Conservation (phyloP, 106 monocot genomes). For the Dendrobium officinale region DNA sequence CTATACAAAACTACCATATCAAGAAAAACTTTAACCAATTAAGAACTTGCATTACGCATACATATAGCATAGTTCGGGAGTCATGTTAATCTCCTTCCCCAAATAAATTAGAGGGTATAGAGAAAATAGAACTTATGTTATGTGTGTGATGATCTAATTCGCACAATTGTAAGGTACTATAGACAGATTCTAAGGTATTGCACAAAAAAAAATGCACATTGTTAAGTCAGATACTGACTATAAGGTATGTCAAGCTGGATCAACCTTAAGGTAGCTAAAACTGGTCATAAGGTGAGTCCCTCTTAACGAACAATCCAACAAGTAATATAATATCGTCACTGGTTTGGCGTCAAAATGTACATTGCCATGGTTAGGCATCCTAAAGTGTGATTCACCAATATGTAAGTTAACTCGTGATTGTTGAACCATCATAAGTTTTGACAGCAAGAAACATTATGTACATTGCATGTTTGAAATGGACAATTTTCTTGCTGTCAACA, state of each 20-base stretch:
- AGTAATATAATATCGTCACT: not conserved
- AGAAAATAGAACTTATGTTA: not conserved
- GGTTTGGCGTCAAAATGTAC: not conserved
- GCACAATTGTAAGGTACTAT: not conserved
- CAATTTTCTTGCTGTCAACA: not conserved
- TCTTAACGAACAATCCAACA: not conserved
- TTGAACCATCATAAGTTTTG: not conserved
- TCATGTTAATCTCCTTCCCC: not conserved
- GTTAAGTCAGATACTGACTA: not conserved
- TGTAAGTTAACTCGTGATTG: not conserved
- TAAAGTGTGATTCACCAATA: not conserved
- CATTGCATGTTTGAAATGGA: not conserved
- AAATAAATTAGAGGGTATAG: not conserved
- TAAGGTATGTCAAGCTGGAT: not conserved
- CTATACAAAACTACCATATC: not conserved
- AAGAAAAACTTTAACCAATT: not conserved
- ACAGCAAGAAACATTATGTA: not conserved
- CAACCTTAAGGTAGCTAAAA: not conserved
- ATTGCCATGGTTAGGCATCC: not conserved
- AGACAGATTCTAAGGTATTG: not conserved
- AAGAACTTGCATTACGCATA: not conserved
- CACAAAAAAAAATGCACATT: not conserved
- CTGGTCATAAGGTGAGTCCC: not conserved
- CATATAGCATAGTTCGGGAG: not conserved
- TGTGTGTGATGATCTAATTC: not conserved